Evolutionary conservation across 2,329 filamentous ascomycete species (phyloP).

Genomic region (Ophiostoma triangulosporum): DNA sequence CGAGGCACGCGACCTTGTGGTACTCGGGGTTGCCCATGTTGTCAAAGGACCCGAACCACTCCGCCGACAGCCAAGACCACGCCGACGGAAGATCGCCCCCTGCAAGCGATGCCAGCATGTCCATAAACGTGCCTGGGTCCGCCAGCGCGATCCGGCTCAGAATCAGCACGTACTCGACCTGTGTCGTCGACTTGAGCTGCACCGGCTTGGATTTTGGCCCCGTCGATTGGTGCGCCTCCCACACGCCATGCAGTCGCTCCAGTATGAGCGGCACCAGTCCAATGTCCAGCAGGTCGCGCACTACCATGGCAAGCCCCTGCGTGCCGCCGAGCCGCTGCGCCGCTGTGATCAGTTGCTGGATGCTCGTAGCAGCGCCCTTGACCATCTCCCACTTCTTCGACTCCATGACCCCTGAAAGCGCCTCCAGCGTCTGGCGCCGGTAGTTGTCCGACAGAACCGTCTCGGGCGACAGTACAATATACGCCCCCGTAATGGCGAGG

Average conservation of each 20-base stretch:
- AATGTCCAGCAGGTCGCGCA: conserved; percentile 50
- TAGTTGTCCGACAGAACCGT: conserved; percentile 39
- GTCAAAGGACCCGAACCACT: conserved; percentile 58
- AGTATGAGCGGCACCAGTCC: conserved; percentile 52
- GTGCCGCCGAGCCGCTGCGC: conserved; percentile 49
- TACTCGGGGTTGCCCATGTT: conserved; percentile 50
- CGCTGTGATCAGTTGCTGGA: conserved; percentile 51
- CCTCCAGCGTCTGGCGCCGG: conserved; percentile 35
- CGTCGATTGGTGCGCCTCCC: conserved; percentile 65
- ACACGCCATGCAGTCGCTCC: conserved; percentile 51
- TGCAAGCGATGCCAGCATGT: conserved; percentile 34
- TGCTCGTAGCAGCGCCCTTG: conserved; percentile 43
- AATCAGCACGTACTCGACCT: conserved; percentile 76
- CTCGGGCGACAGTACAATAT: conserved; percentile 56
- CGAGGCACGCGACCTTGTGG: conserved; percentile 60
- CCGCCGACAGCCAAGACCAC: conserved; percentile 45
- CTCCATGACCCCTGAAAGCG: conserved; percentile 35
- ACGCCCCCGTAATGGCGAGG: conserved; percentile 53
- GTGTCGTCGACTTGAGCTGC: conserved; percentile 58
- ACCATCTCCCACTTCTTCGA: conserved; percentile 44
- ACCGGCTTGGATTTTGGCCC: conserved; percentile 55
- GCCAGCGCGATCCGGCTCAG: conserved; percentile 66
- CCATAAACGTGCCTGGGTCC: conserved; percentile 54
- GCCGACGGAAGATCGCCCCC: conserved; percentile 21
- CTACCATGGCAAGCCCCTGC: conserved; percentile 46